A percentile compares a stretch with the other conserved stretches of the same genome.
Evolutionary conservation across 2,329 filamentous ascomycete species (phyloP).

Genomic region (Xylariaceae sp.): DNA sequence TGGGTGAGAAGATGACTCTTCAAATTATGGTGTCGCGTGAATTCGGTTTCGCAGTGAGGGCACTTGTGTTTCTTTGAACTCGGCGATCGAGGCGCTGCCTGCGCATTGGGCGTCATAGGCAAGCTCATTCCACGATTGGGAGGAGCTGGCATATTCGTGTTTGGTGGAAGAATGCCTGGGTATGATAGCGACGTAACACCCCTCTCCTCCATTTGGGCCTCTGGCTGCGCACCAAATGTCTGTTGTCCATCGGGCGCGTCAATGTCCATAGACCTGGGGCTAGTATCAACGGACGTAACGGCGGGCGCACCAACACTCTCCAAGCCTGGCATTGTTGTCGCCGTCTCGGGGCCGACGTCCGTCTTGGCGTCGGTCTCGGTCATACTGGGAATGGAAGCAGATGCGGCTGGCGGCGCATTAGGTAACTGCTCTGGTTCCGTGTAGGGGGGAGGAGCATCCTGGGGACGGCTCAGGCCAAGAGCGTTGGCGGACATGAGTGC

Average conservation of each 20-base stretch:
- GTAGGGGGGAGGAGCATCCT: conserved; percentile 42
- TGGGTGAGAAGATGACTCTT: conserved; percentile 97
- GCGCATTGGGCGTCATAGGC: conserved; percentile 49
- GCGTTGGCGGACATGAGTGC: conserved; percentile 54
- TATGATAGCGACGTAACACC: conserved; percentile 53
- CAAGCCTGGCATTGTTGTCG: conserved; percentile 39
- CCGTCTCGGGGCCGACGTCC: conserved; percentile 45
- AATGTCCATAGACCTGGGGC: conserved; percentile 54
- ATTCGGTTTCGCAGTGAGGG: conserved; percentile 93
- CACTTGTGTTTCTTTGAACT: conserved; percentile 90
- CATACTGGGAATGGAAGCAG: conserved; percentile 33
- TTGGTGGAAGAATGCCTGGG: conserved; percentile 48
- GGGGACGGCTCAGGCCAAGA: conserved; percentile 54
- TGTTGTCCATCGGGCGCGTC: conserved; percentile 41
- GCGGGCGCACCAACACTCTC: conserved; percentile 37
- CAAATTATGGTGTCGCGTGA: conserved; percentile 94
- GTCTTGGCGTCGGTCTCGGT: conserved; percentile 31
- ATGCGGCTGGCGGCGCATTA: conserved; percentile 19
- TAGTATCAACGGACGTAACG: conserved; percentile 43
- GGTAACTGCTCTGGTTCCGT: conserved; percentile 10
- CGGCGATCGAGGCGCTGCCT: conserved; percentile 62
- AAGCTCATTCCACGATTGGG: conserved; percentile 55
- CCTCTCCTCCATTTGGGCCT: conserved; percentile 51
- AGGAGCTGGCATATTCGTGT: conserved; percentile 42
- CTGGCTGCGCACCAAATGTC: conserved; percentile 39